Conservation (phyloP, 345 rosid species). For the Trapa bicornis region DNA sequence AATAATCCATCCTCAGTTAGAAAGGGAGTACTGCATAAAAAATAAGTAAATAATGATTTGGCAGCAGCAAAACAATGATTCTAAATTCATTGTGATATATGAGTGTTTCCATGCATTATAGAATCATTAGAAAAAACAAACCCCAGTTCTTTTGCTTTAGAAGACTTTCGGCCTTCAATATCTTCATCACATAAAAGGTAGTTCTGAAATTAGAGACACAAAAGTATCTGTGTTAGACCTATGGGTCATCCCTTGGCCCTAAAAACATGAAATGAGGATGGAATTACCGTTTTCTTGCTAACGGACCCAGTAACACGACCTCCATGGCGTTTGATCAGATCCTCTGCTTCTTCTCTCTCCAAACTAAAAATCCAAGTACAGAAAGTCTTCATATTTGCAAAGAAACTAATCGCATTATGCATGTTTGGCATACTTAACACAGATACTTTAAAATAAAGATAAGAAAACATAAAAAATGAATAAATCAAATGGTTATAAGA, state of each 20-base stretch:
- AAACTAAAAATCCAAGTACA: conserved; percentile 33
- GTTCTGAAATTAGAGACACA: conserved; percentile 40
- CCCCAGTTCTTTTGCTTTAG: conserved; percentile 94
- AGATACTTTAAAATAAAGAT: neutral
- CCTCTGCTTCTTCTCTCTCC: conserved; percentile 99
- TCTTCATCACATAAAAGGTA: conserved; percentile 96
- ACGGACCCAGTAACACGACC: conserved; percentile 93
- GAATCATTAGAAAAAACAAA: conserved; percentile 21
- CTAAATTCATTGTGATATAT: neutral
- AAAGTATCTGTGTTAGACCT: conserved; percentile 8
- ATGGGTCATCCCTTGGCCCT: conserved; percentile 9
- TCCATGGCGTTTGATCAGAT: conserved; percentile 79
- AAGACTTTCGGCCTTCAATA: conserved; percentile 78
- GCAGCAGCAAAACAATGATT: neutral
- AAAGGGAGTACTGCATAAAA: conserved; percentile 47
- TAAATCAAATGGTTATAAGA: neutral
- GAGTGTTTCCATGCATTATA: neutral
- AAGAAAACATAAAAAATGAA: neutral
- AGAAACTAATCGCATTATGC: conserved; percentile 4
- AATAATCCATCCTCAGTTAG: conserved; percentile 88
- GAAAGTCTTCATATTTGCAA: conserved; percentile 9
- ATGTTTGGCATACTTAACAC: neutral
- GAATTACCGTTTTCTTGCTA: conserved; percentile 90
- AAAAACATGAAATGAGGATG: conserved; percentile 10
- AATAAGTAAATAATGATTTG: conserved; percentile 12